Conservation (phyloP, 2,329 filamentous ascomycete species). For the Talaromyces sp. region DNA sequence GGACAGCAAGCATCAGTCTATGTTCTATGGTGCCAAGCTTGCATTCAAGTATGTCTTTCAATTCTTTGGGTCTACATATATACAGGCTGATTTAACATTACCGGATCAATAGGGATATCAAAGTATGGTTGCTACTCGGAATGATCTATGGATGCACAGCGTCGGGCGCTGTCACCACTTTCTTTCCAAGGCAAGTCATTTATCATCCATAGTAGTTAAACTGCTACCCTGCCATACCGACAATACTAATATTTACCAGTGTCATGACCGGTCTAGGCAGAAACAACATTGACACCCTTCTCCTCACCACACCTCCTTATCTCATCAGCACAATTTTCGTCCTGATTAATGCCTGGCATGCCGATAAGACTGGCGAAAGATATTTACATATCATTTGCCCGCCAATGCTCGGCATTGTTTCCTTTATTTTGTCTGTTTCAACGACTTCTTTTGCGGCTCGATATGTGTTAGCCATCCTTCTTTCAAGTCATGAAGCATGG, state of each 20-base stretch:
- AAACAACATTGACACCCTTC: neutral
- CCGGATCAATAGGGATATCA: neutral
- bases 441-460: neutral
- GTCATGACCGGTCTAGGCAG: neutral
- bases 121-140: neutral
- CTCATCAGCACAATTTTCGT: neutral
- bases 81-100: neutral
- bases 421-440: neutral
- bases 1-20: neutral
- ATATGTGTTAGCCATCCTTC: neutral
- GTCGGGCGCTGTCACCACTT: neutral
- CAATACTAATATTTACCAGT: neutral
- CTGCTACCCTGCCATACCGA: neutral
- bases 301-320: neutral
- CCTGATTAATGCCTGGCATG: neutral
- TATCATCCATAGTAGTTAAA: neutral
- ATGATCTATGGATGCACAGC: neutral
- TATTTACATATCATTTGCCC: neutral
- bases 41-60: neutral
- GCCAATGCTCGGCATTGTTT: neutral
- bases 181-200: neutral
- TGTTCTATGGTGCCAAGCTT: neutral
- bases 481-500: neutral
- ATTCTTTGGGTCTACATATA: neutral
- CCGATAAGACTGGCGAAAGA: neutral